A percentile compares a stretch with the other conserved stretches of the same genome.
Evolutionary conservation across 2,329 filamentous ascomycete species (phyloP).

Genomic region (Chrysosporium queenslandicum): DNA sequence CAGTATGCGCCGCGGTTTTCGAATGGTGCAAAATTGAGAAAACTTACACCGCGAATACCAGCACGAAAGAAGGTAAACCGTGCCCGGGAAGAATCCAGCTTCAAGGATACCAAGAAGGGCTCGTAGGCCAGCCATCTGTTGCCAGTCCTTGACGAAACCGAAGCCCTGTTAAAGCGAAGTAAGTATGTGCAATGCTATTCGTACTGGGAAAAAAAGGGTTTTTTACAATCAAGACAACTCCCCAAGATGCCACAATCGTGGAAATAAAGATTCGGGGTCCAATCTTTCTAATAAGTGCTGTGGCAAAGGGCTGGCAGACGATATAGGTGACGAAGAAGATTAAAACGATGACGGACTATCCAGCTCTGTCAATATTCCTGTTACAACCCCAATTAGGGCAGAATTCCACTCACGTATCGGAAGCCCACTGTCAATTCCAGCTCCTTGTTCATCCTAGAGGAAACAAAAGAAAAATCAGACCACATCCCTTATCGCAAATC

Average conservation of each 20-base stretch:
- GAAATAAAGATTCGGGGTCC: slow-evolving; percentile 36
- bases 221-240: slow-evolving; percentile 19
- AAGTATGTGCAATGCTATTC: neutral
- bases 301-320: slow-evolving; percentile 61
- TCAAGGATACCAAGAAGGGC: slow-evolving; percentile 54
- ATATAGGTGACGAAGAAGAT: slow-evolving; percentile 68
- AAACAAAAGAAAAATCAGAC: neutral
- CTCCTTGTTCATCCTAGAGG: slow-evolving; percentile 21
- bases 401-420: slow-evolving; percentile 19
- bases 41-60: slow-evolving; percentile 50
- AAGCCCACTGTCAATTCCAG: slow-evolving; percentile 22
- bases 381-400: neutral
- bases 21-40: neutral
- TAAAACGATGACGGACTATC: slow-evolving; percentile 53
- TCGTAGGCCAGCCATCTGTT: slow-evolving; percentile 21
- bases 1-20: neutral
- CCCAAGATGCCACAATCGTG: slow-evolving; percentile 20
- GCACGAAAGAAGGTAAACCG: slow-evolving; percentile 61
- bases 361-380: neutral
- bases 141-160: slow-evolving; percentile 24
- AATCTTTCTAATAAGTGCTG: slow-evolving; percentile 55
- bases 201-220: neutral
- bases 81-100: slow-evolving; percentile 58
- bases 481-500: too few relatives aligned
- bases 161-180: slow-evolving; percentile 14